phyloP scores from a whole-genome alignment of 805 yeast species.

The Metschnikowia chrysomelidarum region DNA sequence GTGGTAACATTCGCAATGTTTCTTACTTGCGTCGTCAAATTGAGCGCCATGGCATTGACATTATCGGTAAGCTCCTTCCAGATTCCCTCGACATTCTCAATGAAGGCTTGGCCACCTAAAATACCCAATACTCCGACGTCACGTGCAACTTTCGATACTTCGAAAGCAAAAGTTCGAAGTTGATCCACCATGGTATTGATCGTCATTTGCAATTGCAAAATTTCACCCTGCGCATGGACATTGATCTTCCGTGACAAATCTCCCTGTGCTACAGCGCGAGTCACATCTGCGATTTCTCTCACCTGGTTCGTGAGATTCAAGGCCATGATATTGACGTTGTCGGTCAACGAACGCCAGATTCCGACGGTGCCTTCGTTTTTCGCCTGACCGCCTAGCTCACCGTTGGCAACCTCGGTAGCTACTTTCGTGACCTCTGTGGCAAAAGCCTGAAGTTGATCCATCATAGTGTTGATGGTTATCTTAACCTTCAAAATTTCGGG shows the following conservation, averaged over 20 bases:
- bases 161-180: conserved; percentile 77
- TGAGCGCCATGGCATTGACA: conserved; percentile 86
- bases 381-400: conserved; percentile 88
- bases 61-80: conserved; percentile 88
- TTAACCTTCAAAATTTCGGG: conserved; percentile 80
- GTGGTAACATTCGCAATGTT: conserved; percentile 86
- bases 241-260: conserved; percentile 79
- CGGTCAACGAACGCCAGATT: conserved; percentile 81
- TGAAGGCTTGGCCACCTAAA: conserved; percentile 83
- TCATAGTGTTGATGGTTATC: conserved; percentile 81
- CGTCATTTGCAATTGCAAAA: conserved; percentile 78
- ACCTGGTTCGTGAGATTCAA: conserved; percentile 67
- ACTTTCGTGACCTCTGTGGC: conserved; percentile 81
- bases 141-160: conserved; percentile 81
- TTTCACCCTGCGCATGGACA: conserved; percentile 91
- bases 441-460: conserved; percentile 80
- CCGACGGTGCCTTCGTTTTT: conserved; percentile 83
- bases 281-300: conserved; percentile 85
- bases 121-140: conserved; percentile 91
- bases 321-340: conserved; percentile 87
- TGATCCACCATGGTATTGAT: conserved; percentile 89
- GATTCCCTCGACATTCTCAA: conserved; percentile 77
- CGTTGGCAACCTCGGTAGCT: conserved; percentile 88
- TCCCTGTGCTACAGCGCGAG: conserved; percentile 85
- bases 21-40: conserved; percentile 84